Base-by-base conservation (phyloP, 495 filamentous ascomycete genomes). In the Cudoniella acicularis region DNA sequence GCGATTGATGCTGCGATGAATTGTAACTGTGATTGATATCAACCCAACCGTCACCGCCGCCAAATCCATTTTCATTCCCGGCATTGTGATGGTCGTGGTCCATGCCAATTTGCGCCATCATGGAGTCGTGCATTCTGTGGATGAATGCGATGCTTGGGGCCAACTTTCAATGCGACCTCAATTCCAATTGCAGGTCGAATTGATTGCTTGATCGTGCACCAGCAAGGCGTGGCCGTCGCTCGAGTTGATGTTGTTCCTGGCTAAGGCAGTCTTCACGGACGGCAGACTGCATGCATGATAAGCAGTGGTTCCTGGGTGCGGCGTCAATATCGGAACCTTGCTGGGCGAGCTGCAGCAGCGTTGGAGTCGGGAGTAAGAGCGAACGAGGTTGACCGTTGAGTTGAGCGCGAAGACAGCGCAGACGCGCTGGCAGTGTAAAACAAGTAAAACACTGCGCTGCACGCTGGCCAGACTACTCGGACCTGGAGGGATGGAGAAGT, bases 211-310 rank as follows among this genome's bases (percentile, higher is more conserved):
- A 20, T 57, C 55, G 56, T 42, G 27, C 22, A 13, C 26, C 26
- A 49, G 49, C 61, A 57, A 57, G 48, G 30, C 25, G 53, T 57
- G 36, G 10, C 20, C 21, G 22, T 57, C 46, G 56, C 43, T 9
- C 52, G 52, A 41, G 53, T 42, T 55, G 60, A 57, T 46, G 60
- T 26, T 65, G 63, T 66, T 69, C 64, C 66, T 66, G 61, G 64
- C 66, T 64, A 64, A 64, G 58, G 65, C 60, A 62, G 62, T 64
- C 54, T 49, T 67, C 64, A 65, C 62, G 59, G 61, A 62, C 65
- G 65, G 65, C 57, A 67, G 54, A 63, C 56, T 64, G 62, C 65
- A 64, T 67, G 65, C 65, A 67, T 67, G 65, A 65, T 67, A 67
- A 67, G 63, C 62, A 62, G 57, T 60, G 48, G 59, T 64, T 65